phyloP scores from a whole-genome alignment of 345 rosid species.

The Rubroshorea leprosula region DNA sequence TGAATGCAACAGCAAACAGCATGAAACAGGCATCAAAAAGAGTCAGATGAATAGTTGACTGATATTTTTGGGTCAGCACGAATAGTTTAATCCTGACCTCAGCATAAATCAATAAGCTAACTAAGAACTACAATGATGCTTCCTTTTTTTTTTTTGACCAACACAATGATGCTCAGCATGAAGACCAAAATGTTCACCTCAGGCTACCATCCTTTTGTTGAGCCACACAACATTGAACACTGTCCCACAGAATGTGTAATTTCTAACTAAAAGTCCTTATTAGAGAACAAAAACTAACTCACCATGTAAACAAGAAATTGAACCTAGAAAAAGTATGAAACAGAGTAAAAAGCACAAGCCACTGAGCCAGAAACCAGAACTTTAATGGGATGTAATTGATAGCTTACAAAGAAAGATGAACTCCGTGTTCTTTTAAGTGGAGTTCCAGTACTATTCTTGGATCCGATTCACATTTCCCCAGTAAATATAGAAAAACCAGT shows the following conservation, averaged over 20 bases:
- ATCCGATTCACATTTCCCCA: background rate
- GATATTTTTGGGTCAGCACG: no score
- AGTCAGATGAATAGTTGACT: background rate
- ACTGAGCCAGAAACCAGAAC: background rate
- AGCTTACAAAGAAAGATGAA: background rate
- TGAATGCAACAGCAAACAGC: background rate
- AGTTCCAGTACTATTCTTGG: background rate
- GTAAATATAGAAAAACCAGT: background rate
- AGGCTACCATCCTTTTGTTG: background rate
- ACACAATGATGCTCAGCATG: no score
- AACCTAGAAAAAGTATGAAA: background rate
- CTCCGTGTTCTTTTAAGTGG: background rate
- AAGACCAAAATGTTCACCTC: background rate
- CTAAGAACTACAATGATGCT: no score
- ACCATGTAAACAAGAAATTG: background rate
- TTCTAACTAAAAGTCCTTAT: background rate
- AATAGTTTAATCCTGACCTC: background rate
- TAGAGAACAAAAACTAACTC: background rate
- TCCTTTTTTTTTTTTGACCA: no score
- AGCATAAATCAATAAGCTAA: background rate
- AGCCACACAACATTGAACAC: background rate
- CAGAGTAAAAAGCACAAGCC: background rate
- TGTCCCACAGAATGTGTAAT: background rate
- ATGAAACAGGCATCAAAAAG: background rate
- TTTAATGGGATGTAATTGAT: background rate